phyloP scores from a whole-genome alignment of 2,329 filamentous ascomycete species.

The Zymoseptoria ardabiliae region DNA sequence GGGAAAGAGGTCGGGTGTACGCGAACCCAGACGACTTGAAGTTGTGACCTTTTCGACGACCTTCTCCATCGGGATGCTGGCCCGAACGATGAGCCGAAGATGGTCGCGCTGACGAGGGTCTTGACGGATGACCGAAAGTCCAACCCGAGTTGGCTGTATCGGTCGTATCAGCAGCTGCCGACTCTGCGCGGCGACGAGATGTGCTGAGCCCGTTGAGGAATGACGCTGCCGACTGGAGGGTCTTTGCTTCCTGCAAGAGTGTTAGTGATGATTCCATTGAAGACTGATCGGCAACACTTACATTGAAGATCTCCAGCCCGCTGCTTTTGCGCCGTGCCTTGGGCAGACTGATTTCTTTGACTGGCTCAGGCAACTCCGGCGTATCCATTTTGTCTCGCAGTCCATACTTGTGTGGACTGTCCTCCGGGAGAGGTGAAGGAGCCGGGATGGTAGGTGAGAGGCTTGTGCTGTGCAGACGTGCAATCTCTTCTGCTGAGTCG shows the following conservation, averaged over 20 bases:
- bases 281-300: constrained; percentile 6
- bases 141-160: constrained; percentile 8
- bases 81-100: constrained; percentile 9
- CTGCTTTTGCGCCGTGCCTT: constrained; percentile 26
- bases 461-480: constrained; percentile 4
- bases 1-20: constrained; percentile 23
- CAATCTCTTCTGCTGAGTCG: background rate
- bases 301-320: constrained; percentile 29
- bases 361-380: constrained; percentile 20
- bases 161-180: constrained; percentile 11
- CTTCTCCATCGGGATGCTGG: constrained; percentile 14
- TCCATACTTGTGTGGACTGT: constrained; percentile 31
- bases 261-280: constrained; percentile 3
- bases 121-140: constrained; percentile 4
- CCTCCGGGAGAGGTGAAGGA: constrained; percentile 28
- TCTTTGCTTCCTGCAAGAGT: constrained; percentile 25
- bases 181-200: constrained; percentile 26
- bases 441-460: constrained; percentile 26
- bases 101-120: constrained; percentile 13
- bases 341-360: constrained; percentile 15
- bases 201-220: constrained; percentile 29
- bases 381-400: constrained; percentile 28
- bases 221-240: constrained; percentile 26
- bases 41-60: constrained; percentile 21
- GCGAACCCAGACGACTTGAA: constrained; percentile 29